A percentile compares a stretch with the other conserved stretches of the same genome.
Conservation (phyloP, 208 protist genomes). For the Crithidia expoeki region DNA sequence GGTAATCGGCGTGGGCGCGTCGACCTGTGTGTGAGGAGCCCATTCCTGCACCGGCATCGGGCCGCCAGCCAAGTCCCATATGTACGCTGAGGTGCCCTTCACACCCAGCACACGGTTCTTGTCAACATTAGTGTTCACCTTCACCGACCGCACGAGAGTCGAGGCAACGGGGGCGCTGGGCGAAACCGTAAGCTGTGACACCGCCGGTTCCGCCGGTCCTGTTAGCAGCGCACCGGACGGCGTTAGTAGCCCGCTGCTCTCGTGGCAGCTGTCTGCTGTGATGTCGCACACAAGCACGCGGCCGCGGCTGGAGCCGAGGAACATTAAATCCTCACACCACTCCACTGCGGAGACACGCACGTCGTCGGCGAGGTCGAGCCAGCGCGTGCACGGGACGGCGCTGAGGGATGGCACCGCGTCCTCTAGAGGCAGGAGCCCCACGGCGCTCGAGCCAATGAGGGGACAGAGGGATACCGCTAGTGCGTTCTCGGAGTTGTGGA, state of each 20-base stretch:
- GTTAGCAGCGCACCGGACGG: conserved; percentile 41
- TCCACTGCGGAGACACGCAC: conserved; percentile 46
- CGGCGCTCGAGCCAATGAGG: conserved; percentile 48
- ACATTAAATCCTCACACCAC: conserved; percentile 69
- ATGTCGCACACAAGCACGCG: conserved; percentile 65
- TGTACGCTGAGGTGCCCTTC: conserved; percentile 45
- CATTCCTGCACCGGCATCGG: conserved; percentile 56
- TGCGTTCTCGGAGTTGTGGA: conserved; percentile 66
- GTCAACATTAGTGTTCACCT: conserved; percentile 47
- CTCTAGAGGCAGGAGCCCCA: conserved; percentile 65
- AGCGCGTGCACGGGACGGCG: conserved; percentile 59
- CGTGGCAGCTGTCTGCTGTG: conserved; percentile 26
- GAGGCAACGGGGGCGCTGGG: conserved; percentile 61
- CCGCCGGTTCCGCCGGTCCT: conserved; percentile 25
- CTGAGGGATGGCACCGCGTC: conserved; percentile 38
- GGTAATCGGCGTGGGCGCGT: conserved; percentile 46
- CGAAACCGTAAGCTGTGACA: conserved; percentile 62
- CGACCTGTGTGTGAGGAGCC: conserved; percentile 41
- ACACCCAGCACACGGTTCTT: conserved; percentile 46
- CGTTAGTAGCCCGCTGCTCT: conserved; percentile 31
- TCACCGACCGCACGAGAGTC: conserved; percentile 70
- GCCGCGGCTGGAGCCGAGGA: conserved; percentile 72
- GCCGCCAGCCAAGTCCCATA: conserved; percentile 69
- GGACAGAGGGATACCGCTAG: conserved; percentile 70
- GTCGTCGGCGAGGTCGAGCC: conserved; percentile 66